A percentile compares a stretch with the other conserved stretches of the same genome.
Conservation (phyloP, 1,139 yeast species). For the Saccharomycopsis hybrid region DNA sequence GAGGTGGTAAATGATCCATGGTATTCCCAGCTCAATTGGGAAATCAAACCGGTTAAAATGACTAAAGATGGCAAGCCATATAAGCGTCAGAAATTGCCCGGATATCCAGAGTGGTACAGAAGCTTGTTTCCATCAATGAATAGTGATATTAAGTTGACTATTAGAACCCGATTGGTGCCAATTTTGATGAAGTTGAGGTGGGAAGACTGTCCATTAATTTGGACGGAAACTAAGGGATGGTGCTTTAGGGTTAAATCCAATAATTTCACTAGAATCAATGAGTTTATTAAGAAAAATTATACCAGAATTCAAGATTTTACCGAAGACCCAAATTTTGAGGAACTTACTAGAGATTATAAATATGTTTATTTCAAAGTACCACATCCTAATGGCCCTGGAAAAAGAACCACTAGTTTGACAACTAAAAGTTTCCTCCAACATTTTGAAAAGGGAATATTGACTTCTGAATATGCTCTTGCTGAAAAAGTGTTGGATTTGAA, state of each 20-base stretch:
- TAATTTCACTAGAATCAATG: slow-evolving; percentile 35
- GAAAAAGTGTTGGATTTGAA: slow-evolving; percentile 70
- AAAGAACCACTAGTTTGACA: slow-evolving; percentile 72
- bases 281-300: slow-evolving; percentile 43
- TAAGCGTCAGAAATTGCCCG: slow-evolving; percentile 80
- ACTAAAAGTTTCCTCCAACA: slow-evolving; percentile 66
- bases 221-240: slow-evolving; percentile 73
- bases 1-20: slow-evolving; percentile 59
- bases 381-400: slow-evolving; percentile 77
- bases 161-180: slow-evolving; percentile 73
- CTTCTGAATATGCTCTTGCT: slow-evolving; percentile 70
- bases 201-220: slow-evolving; percentile 73
- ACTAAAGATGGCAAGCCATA: slow-evolving; percentile 70
- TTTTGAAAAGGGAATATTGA: slow-evolving; percentile 68
- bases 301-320: slow-evolving; percentile 24
- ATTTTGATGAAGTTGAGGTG: slow-evolving; percentile 69
- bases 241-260: slow-evolving; percentile 54
- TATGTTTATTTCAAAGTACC: slow-evolving; percentile 62
- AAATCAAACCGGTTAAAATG: slow-evolving; percentile 48
- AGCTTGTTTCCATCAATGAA: slow-evolving; percentile 50
- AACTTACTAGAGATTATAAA: slow-evolving; percentile 22
- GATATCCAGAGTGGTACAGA: slow-evolving; percentile 92
- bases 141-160: slow-evolving; percentile 48
- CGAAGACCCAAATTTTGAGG: slow-evolving; percentile 21
- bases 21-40: slow-evolving; percentile 89